Base-by-base conservation (phyloP, 768 basidiomycete species). In the Amyloporia xantha region DNA sequence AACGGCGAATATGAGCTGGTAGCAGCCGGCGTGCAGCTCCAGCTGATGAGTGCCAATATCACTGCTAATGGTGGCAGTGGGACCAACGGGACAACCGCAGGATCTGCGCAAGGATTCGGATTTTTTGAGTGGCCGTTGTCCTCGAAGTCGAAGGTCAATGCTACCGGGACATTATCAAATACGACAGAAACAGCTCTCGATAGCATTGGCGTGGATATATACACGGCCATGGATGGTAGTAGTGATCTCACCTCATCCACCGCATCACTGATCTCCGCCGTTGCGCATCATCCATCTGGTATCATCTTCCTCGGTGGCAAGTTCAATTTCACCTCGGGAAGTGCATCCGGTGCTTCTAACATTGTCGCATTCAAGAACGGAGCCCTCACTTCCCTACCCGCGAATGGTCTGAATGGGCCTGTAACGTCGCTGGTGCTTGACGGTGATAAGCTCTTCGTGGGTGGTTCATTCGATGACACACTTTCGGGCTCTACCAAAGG, bases 41-140 rank as follows among this genome's bases (percentile, higher is more conserved):
- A 84, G 28, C 75, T 97, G 40, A 82, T 72, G 17, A 86, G 82
- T 17, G 76, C 78, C 12, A 78, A 75, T 61, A 50, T 67, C 28
- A 74, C 72, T 19, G 45, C 53, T 12, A 54, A 56, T 2, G 59
- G 62, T 35, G 62, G 63, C 47, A 65, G 65, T 11, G 62, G 66
- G 4, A 67, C 61, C 26, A 59, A 67, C 5, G 67, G 62, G 37
- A 62, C 66, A 2, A 64, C 68, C 21, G 58, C 63, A 28, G 65
- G 59, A 24, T 55, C 56, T 12, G 70, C 71, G 30, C 70, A 63
- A 19, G 81, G 82, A 2, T 93, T 90, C 60, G 95, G 95, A 11
- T 83, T 96, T 57, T 84, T 89, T 54, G 95, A 98, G 64, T 98
- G 88, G 88, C 81, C 85, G 20, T 67, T 85, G 26, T 67, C 67